Conservation (phyloP, 345 rosid species). For the Cardamine occulta region DNA sequence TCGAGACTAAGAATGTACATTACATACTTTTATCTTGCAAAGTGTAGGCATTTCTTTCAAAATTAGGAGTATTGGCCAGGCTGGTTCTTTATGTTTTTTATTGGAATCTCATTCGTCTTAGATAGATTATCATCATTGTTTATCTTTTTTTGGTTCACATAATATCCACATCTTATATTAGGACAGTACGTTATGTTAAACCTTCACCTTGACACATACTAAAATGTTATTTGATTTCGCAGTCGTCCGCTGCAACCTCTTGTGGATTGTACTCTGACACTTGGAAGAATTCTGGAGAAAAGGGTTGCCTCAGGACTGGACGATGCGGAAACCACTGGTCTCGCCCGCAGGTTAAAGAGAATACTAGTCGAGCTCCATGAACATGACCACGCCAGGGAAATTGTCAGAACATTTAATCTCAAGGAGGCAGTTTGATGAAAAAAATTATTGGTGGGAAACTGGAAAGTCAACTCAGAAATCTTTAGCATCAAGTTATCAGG, state of each 20-base stretch:
- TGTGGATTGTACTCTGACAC: constrained; percentile 66
- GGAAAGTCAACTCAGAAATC: not conserved
- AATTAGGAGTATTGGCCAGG: no score
- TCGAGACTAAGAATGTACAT: no score
- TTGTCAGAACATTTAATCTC: constrained; percentile 68
- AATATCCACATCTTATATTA: not conserved
- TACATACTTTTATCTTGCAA: no score
- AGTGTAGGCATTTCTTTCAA: no score
- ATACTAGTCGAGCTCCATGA: constrained; percentile 86
- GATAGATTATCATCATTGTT: no score
- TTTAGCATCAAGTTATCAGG: not conserved
- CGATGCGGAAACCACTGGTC: constrained; percentile 63
- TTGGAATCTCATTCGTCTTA: no score
- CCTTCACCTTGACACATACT: constrained; percentile 8
- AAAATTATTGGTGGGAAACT: not conserved
- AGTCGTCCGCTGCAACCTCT: constrained; percentile 79
- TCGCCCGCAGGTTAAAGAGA: constrained; percentile 83
- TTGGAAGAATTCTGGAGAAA: constrained; percentile 61
- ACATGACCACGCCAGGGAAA: constrained; percentile 77
- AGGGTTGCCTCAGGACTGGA: constrained; percentile 58
- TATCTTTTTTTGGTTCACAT: not conserved
- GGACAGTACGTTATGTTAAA: not conserved
- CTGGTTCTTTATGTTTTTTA: no score
- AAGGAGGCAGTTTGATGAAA: constrained; percentile 74
- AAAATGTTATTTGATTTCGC: constrained; percentile 34